phyloP scores from a whole-genome alignment of 164 flowering plant genomes.

The Chimonanthus praecox region DNA sequence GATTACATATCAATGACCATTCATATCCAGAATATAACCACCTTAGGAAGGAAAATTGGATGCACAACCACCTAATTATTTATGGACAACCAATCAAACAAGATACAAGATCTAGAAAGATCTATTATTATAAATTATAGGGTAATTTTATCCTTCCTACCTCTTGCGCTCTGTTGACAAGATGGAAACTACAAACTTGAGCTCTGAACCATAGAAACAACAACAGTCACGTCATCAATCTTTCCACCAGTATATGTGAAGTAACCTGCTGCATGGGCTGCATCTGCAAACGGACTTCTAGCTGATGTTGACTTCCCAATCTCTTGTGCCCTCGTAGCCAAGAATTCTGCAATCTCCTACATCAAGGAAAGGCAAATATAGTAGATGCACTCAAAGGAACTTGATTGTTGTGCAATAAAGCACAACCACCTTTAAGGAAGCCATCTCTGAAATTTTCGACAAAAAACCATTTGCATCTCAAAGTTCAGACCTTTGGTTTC shows the following conservation, averaged over 20 bases:
- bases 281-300: conserved; percentile 80
- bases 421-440: background rate
- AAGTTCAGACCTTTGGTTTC: conserved; percentile 43
- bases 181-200: conserved; percentile 4
- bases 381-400: background rate
- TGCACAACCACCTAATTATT: too few species aligned
- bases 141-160: too few species aligned
- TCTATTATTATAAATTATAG: too few species aligned
- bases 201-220: conserved; percentile 56
- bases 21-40: too few species aligned
- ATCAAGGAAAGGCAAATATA: background rate
- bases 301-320: conserved; percentile 41
- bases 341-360: conserved; percentile 60
- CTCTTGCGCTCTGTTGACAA: too few species aligned
- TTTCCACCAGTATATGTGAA: conserved; percentile 61
- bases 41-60: too few species aligned
- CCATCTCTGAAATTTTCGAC: background rate
- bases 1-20: too few species aligned
- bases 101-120: too few species aligned
- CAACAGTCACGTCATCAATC: conserved; percentile 73
- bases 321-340: conserved; percentile 60
- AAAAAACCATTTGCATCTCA: too few species aligned
- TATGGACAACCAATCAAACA: too few species aligned
- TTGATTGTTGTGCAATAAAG: background rate
- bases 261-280: conserved; percentile 80